These are phyloP conservation scores for Brassica nigra DNA, from an alignment of 345 rosid species.

Conservation along the genomic window DNA sequence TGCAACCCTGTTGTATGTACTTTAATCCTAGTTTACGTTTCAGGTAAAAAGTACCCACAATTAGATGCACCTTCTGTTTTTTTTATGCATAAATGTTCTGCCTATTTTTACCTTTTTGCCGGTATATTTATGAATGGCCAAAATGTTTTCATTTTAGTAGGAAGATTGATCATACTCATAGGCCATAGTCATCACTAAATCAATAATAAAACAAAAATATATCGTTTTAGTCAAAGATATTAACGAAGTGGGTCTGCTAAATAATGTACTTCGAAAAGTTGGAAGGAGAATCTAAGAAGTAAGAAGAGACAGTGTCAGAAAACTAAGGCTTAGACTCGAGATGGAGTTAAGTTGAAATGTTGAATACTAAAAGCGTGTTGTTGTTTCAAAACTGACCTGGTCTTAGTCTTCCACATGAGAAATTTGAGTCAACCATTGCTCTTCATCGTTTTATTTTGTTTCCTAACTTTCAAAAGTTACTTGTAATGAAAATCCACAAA, in stretches of 20 bases:
- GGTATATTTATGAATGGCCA: neutral
- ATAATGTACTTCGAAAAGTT: conserved; percentile 18
- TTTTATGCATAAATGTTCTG: neutral
- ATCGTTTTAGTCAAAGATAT: conserved; percentile 30
- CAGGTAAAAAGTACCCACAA: neutral
- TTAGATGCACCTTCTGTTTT: neutral
- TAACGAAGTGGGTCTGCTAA: conserved; percentile 17
- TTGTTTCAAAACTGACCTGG: conserved; percentile 36
- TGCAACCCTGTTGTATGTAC: neutral
- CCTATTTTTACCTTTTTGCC: neutral
- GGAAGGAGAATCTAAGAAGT: conserved; percentile 29
- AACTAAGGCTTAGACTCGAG: conserved; percentile 1
- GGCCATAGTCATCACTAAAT: conserved; percentile 16
- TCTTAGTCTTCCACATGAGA: conserved; percentile 28
- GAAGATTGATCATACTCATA: conserved; percentile 21
- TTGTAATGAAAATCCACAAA: neutral
- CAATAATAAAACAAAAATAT: neutral
- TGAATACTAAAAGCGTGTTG: conserved; percentile 39
- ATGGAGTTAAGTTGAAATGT: conserved; percentile 31
- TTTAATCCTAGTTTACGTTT: neutral
- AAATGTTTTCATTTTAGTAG: conserved; percentile 8
- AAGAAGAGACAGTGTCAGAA: conserved; percentile 15
- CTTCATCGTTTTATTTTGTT: conserved; percentile 5
- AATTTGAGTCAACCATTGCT: conserved; percentile 26
- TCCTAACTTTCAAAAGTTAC: neutral